phyloP scores from a whole-genome alignment of 192 early-diverging fungal species.

The Phlyctochytrium planicorne region DNA sequence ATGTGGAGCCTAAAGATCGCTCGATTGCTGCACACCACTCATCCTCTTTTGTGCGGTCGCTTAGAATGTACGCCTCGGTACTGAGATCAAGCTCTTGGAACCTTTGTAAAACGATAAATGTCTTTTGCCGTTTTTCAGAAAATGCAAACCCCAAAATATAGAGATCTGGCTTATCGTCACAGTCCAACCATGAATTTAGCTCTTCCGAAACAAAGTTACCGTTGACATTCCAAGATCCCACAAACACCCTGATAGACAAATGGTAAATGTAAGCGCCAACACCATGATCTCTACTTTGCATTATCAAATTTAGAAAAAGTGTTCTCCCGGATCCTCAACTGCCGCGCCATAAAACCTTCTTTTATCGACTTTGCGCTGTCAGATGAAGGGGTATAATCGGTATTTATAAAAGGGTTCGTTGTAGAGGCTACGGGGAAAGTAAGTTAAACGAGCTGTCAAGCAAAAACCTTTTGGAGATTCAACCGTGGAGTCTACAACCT shows the following conservation, averaged over 20 bases:
- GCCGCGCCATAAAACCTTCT: conserved; percentile 28
- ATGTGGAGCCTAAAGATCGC: conserved; percentile 59
- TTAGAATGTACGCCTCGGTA: conserved; percentile 80
- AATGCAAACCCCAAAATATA: conserved; percentile 68
- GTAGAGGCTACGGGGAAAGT: not conserved
- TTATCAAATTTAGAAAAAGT: conserved; percentile 15
- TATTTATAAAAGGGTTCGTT: conserved; percentile 38
- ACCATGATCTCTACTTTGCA: conserved; percentile 6
- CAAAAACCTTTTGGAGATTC: too few species aligned
- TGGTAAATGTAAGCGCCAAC: not conserved
- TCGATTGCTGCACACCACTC: conserved; percentile 80
- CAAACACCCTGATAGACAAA: conserved; percentile 51
- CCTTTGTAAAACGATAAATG: conserved; percentile 27
- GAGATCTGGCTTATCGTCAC: conserved; percentile 50
- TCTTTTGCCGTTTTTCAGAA: not conserved
- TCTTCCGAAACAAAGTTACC: conserved; percentile 61
- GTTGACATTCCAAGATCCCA: conserved; percentile 92
- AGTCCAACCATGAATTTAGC: conserved; percentile 64
- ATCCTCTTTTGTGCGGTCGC: conserved; percentile 74
- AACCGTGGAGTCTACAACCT: too few species aligned
- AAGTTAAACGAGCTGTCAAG: not conserved
- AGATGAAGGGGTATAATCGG: conserved; percentile 13
- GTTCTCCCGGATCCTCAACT: conserved; percentile 28
- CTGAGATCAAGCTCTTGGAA: conserved; percentile 91
- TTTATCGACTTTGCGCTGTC: conserved; percentile 28